Evolutionary conservation across 1,139 yeast species (phyloP), one percentile per base, ranked within the genome.

Genomic region (Maudiozyma humilis): DNA sequence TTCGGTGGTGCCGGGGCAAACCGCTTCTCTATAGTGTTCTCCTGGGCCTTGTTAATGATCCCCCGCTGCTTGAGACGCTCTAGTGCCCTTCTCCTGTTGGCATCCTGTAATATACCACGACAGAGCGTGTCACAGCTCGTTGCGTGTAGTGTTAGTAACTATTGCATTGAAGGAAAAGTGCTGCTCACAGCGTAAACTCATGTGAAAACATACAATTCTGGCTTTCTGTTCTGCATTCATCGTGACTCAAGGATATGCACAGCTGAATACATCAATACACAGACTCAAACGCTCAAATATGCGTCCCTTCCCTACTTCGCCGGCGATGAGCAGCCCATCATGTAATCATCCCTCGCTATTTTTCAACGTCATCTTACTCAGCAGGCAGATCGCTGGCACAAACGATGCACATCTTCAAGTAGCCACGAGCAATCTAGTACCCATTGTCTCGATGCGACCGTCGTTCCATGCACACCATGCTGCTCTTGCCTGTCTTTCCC

Each of bases 61-160:
- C 69, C 71, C 39, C 70, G 61, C 20, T 66, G 63, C 43, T 64
- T 67, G 42, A 73, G 67, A 35, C 80, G 70, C 36, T 76, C 80
- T 12, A 80, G 50, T 0, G 89, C 88, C 45, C 67, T 69, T 40
- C 68, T 67, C 49, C 88, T 65, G 53, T 82, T 82, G 13, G 69
- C 71, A 47, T 79, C 85, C 54, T 44, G 23, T 32, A 6, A 31
- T 31, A 8, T 8, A 8, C 14, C 14, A 15, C 14, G 7, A 4
- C n/a, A 32, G 19, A 32, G 2, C 16, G 12, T 16, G 19, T 32
- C 13, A 15, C 15, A 32, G 16, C 12, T 37, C 5, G 3, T 2
- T 16, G 13, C 13, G 15, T 12, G n/a, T 35, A 23, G 10, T 23
- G 27, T 23, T 23, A 23, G 27, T 23, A 23, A 23, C 8, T 23